Percentiles rank a stretch among this genome's conserved stretches.
These are phyloP conservation scores for Setaria viridis DNA, from an alignment of 202 grass and related monocot genomes.

Conservation along the genomic window DNA sequence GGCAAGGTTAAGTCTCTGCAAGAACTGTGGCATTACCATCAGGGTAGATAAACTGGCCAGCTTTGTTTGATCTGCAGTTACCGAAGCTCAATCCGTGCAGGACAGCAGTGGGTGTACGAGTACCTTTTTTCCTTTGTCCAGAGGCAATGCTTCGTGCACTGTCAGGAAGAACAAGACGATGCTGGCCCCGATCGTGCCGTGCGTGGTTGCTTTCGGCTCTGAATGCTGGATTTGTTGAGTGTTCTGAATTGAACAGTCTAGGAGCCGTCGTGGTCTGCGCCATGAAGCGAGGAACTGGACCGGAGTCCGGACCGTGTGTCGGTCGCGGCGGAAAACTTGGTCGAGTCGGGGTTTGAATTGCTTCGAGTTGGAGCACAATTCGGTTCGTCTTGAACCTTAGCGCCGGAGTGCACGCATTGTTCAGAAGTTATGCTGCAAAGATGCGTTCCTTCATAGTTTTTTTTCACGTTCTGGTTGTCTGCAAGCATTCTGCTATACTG, in stretches of 20 bases:
- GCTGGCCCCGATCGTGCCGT: neutral
- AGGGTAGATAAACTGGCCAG: neutral
- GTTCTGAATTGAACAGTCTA: conserved; percentile 7
- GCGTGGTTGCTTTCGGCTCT: conserved; percentile 48
- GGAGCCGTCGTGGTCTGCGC: neutral
- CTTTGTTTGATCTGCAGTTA: neutral
- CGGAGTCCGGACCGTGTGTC: conserved; percentile 17
- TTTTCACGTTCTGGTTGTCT: neutral
- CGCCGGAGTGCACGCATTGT: conserved; percentile 27
- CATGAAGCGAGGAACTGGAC: neutral
- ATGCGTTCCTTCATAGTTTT: neutral
- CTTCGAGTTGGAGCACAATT: conserved; percentile 8
- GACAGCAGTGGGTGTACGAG: neutral
- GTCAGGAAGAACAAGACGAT: conserved; percentile 1
- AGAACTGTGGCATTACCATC: neutral
- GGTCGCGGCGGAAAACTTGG: conserved; percentile 3
- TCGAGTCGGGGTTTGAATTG: neutral
- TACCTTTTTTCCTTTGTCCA: neutral
- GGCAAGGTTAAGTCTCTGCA: conserved; percentile 3
- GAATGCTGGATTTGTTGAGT: conserved; percentile 21
- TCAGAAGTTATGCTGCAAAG: neutral
- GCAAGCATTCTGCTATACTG: neutral
- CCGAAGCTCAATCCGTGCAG: neutral
- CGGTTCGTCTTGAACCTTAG: neutral
- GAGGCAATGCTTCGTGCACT: conserved; percentile 6